Base-by-base conservation (phyloP, 108 stramenopile species). In the Pseudonitzschia delicatissima region DNA sequence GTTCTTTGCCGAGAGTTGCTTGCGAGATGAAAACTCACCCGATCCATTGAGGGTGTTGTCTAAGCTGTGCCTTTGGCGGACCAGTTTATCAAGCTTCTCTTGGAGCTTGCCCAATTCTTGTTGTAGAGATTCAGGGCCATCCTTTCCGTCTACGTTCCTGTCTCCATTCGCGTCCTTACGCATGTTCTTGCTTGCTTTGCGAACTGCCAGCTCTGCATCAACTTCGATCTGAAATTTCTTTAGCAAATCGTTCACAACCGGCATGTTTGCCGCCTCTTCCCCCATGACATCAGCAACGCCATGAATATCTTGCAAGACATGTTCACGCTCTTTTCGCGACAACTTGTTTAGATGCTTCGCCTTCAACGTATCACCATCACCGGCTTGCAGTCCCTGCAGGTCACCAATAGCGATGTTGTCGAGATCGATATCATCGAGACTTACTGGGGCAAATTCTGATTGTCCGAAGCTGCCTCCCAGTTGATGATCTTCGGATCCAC, bases 261-360 rank as follows among this genome's bases (percentile, higher is more conserved):
- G 23, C 12, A 5, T 51, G 18, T 12, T 29, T 1, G 28, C 32
- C 15, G 25, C 35, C 51, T 71, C 69, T 39, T 39, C 44, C n/a
- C n/a, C n/a, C 18, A 57, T 32, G 17, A 52, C 17, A 55, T 64
- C 63, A 26, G 63, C 62, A 39, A 73, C 65, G 11, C 65, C 64
- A 39, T 73, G 72, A 6, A 73, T 42, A 26, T 73, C 72, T 45
- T 66, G 48, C 20, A 73, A 32, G 0, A 63, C 72, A 21, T 35
- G 29, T 4, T 49, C 32, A 4, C 72, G 72, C 60, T 73, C 72
- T 15, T 47, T 50, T 9, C 45, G 11, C 2, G 69, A 62, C 15
- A 70, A 47, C 50, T 70, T 21, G 32, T 48, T 50, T 21, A 64
- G 34, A 42, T 49, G 32, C 18, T 36, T 62, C n/a, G 61, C 61